Percentiles rank a stretch among this genome's conserved stretches.
Conservation (phyloP, 2,329 filamentous ascomycete genomes). For the Paecilomyces formosus region DNA sequence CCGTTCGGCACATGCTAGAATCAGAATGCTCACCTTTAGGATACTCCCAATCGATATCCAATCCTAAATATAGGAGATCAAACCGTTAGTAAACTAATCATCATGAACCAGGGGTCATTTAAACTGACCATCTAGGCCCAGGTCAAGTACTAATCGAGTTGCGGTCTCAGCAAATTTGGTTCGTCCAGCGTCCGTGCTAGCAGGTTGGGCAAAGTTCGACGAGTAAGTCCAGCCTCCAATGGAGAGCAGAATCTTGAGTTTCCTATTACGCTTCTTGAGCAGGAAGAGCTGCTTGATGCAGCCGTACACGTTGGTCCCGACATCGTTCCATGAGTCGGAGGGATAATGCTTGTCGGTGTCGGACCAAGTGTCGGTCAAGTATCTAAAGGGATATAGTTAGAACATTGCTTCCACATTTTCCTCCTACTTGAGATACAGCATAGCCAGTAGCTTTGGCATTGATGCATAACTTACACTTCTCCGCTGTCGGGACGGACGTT, state of each 20-base stretch:
- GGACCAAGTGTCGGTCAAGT: constrained; percentile 60
- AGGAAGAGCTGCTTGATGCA: constrained; percentile 69
- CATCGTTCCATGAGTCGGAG: constrained; percentile 59
- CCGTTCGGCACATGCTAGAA: background rate
- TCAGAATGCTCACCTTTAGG: constrained; percentile 23
- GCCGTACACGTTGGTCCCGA: constrained; percentile 67
- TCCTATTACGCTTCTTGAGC: constrained; percentile 66
- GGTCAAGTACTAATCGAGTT: constrained; percentile 67
- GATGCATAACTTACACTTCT: constrained; percentile 55
- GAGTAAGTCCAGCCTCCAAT: constrained; percentile 78
- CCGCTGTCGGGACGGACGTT: constrained; percentile 72
- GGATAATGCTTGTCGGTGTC: constrained; percentile 64
- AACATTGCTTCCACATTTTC: background rate
- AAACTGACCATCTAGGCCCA: constrained; percentile 56
- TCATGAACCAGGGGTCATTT: background rate
- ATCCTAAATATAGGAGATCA: constrained; percentile 13
- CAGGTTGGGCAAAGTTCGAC: constrained; percentile 66
- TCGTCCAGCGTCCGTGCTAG: constrained; percentile 55
- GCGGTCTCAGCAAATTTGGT: constrained; percentile 61
- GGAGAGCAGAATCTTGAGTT: constrained; percentile 71
- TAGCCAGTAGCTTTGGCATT: background rate
- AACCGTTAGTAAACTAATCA: background rate
- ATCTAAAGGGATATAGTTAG: constrained; percentile 18
- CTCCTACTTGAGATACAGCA: background rate
- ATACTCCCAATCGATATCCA: constrained; percentile 45